Evolutionary conservation across 441 rosid species (phyloP).

Genomic region (Hura crepitans): DNA sequence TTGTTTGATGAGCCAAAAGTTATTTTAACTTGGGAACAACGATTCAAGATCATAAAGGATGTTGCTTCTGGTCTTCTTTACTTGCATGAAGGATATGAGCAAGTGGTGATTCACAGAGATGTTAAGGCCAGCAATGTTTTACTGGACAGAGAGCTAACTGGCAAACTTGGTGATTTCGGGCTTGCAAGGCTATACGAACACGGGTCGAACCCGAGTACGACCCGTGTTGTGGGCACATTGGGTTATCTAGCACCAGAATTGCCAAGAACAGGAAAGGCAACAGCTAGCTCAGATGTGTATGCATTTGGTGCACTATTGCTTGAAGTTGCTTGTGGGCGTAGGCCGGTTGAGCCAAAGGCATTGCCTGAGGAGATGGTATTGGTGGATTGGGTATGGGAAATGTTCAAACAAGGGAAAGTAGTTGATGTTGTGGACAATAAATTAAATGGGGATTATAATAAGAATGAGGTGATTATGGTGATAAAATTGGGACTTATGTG

Average conservation of each 20-base stretch:
- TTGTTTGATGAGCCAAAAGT: slow-evolving; percentile 46
- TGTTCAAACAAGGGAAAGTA: slow-evolving; percentile 36
- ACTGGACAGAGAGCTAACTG: slow-evolving; percentile 56
- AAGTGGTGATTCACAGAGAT: slow-evolving; percentile 76
- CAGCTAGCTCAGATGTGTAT: slow-evolving; percentile 60
- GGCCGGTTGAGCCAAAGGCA: slow-evolving; percentile 61
- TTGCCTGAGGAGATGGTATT: slow-evolving; percentile 50
- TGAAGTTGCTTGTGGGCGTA: slow-evolving; percentile 69
- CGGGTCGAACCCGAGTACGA: slow-evolving; percentile 74
- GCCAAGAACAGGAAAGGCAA: slow-evolving; percentile 72
- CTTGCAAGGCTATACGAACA: slow-evolving; percentile 72
- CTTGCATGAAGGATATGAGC: slow-evolving; percentile 75
- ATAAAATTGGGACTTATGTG: slow-evolving; percentile 71
- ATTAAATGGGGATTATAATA: slow-evolving; percentile 41
- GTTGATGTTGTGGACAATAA: slow-evolving; percentile 46
- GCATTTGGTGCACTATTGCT: slow-evolving; percentile 78
- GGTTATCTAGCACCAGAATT: slow-evolving; percentile 89
- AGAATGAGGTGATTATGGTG: slow-evolving; percentile 42
- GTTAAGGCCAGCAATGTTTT: slow-evolving; percentile 75
- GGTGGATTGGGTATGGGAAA: slow-evolving; percentile 71
- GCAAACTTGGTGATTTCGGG: slow-evolving; percentile 76
- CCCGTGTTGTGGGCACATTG: slow-evolving; percentile 79
- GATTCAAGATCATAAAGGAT: slow-evolving; percentile 61
- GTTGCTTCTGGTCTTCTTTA: slow-evolving; percentile 71
- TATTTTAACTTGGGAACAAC: slow-evolving; percentile 61